Base-by-base conservation (phyloP, 345 rosid genomes). In the Punica granatum region DNA sequence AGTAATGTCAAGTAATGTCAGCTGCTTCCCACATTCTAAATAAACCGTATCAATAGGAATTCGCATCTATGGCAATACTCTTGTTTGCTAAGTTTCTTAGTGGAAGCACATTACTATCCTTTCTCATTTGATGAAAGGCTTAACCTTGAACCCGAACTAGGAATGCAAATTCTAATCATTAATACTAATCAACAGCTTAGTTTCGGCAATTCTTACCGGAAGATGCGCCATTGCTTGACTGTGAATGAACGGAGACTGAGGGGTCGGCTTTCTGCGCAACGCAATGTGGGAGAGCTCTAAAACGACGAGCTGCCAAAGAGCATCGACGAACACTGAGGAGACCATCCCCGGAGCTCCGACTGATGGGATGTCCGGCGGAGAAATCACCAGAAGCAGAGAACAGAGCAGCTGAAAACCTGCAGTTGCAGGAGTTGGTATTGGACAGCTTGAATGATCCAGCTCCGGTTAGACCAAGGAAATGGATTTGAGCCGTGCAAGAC, bases 401-500 rank as follows among this genome's bases (percentile, higher is more conserved):
- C 21, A 46, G n/a, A 16, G 51, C 51, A 6, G 51, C 30, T 6
- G 58, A 51, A 14, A 51, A 51, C 30, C 58, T 51, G 58, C 6
- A 51, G 30, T n/a, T n/a, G 58, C 3, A 51, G 6, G 58, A n/a
- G 28, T 21, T 23, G 30, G 30, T 5, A 14, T n/a, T 51, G 58
- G 58, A 51, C 13, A 46, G 68, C 34, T 46, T 65, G 60, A 60
- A 32, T 14, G 67, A 32, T 15, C 64, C 34, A 63, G 31, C 53
- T 23, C 63, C 68, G 28, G 46, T 31, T 5, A 67, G 49, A 15
- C 94, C 89, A 7, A 88, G 83, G n/a, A 78, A 76, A 67, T 90
- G 87, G 48, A 85, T 81, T 41, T 90, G 98, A 6, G 96, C 94
- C 5, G 97, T 62, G 34, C 92, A 84, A 0, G 85, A 88, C 58